Evolutionary conservation across 2,329 filamentous ascomycete species (phyloP).

Genomic region (Colletotrichum cereale): DNA sequence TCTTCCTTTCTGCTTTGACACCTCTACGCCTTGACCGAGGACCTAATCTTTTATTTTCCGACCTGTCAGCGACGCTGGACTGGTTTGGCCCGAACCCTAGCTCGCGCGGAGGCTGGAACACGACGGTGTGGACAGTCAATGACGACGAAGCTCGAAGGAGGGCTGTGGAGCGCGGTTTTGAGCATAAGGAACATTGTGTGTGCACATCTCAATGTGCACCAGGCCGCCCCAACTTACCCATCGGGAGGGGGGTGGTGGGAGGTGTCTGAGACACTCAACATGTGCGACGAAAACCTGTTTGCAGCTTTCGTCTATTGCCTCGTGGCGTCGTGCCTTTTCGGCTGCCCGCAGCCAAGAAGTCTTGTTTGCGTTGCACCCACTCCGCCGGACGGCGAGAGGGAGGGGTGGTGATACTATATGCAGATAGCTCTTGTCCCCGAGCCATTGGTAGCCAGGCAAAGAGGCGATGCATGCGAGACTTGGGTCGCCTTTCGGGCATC

Average conservation of each 20-base stretch:
- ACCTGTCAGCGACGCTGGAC: slow-evolving; percentile 18
- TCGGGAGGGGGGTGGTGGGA: neutral
- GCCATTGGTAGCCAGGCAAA: slow-evolving; percentile 28
- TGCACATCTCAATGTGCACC: slow-evolving; percentile 20
- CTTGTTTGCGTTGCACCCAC: slow-evolving; percentile 20
- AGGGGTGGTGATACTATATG: neutral
- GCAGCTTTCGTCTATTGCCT: slow-evolving; percentile 22
- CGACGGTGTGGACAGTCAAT: slow-evolving; percentile 3
- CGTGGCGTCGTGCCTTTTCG: slow-evolving; percentile 34
- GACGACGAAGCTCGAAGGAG: neutral
- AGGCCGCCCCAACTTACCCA: slow-evolving; percentile 20
- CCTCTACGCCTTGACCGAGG: neutral
- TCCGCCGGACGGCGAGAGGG: neutral
- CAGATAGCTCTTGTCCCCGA: slow-evolving; percentile 19
- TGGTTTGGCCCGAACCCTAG: slow-evolving; percentile 1
- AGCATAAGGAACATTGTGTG: slow-evolving; percentile 13
- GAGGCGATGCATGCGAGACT: neutral
- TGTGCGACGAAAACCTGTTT: slow-evolving; percentile 34
- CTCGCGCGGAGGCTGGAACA: slow-evolving; percentile 15
- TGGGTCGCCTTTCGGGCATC: neutral
- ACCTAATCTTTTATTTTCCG: slow-evolving; percentile 5
- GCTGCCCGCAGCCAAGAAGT: slow-evolving; percentile 15
- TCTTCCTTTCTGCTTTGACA: slow-evolving; percentile 8
- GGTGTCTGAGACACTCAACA: slow-evolving; percentile 29
- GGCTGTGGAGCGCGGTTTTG: neutral